Conservation (phyloP, 139 green algal species). For the Coelastrella sp. region DNA sequence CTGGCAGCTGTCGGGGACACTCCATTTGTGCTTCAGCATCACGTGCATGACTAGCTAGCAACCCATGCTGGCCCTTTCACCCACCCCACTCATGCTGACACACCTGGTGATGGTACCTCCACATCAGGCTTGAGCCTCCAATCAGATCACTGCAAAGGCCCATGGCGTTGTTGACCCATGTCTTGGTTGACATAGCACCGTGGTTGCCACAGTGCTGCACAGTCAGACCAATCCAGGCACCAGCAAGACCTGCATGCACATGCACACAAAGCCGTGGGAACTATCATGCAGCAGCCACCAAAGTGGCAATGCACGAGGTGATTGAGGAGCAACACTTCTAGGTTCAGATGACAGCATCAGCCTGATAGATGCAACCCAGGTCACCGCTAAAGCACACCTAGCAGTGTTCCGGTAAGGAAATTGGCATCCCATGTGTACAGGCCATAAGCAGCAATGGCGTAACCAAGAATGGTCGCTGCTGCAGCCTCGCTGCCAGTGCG, state of each 20-base stretch:
- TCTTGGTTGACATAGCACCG: slow-evolving; percentile 89
- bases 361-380: background rate
- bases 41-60: too few relatives aligned
- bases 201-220: slow-evolving; percentile 85
- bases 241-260: slow-evolving; percentile 65
- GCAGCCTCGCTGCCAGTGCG: slow-evolving; percentile 78
- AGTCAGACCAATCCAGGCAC: slow-evolving; percentile 88
- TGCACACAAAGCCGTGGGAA: too few relatives aligned
- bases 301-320: too few relatives aligned
- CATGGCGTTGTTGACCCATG: slow-evolving; percentile 78
- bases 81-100: too few relatives aligned
- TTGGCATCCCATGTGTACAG: slow-evolving; percentile 70
- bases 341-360: background rate
- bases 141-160: slow-evolving; percentile 83
- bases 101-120: slow-evolving; percentile 90
- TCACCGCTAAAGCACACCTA: slow-evolving; percentile 53
- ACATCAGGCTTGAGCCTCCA: slow-evolving; percentile 86
- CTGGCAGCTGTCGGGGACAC: too few relatives aligned
- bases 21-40: too few relatives aligned
- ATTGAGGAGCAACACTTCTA: too few relatives aligned
- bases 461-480: slow-evolving; percentile 72
- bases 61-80: too few relatives aligned
- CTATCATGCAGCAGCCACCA: too few relatives aligned
- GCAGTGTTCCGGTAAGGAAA: slow-evolving; percentile 70
- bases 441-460: slow-evolving; percentile 66